Base-by-base conservation (phyloP, 1,284 basidiomycete species). In the Leccinum pachyderme region DNA sequence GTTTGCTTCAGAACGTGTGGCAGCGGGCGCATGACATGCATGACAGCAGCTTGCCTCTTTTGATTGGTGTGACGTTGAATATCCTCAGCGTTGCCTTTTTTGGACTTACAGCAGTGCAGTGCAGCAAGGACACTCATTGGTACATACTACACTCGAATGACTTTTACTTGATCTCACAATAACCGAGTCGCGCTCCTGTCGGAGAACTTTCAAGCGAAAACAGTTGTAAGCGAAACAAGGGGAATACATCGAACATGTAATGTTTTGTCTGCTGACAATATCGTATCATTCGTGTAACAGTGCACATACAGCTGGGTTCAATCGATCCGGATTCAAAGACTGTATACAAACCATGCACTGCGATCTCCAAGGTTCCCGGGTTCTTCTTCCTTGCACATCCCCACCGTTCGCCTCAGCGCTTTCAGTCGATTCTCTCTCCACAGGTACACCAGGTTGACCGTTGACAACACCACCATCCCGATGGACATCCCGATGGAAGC, bases 121-220 rank as follows among this genome's bases (percentile, higher is more conserved):
- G n/a, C n/a, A n/a, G n/a, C n/a, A n/a, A n/a, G n/a, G n/a, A n/a
- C n/a, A n/a, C n/a, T n/a, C n/a, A n/a, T 87, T 89, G 0, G 95
- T 98, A 51, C 83, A 82, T 0, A 95, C 95, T 27, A 98, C 81
- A 59, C 94, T 91, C 0, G 98, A 80, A 60, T 98, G 89, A 4
- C 97, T 77, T 63, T 84, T 77, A 8, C 77, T 78, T 2, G 85
- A 83, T 41, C 5, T 12, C 22, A 7, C 52, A 3, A 35, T 49
- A 31, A 12, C 6, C 4, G 2, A 24, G 29, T 18, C 2, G 2
- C 7, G 32, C 4, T 61, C 83, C 87, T 64, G 81, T 80, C 2
- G 77, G 71, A 3, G 89, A 91, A 58, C 88, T 92, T 1, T 95
- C 90, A 54, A 99, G 98, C 1, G 94, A 97, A 72, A 98, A 99